A percentile compares a stretch with the other conserved stretches of the same genome.
Evolutionary conservation across 768 basidiomycete species (phyloP).

Genomic region (Podaxis sp.): DNA sequence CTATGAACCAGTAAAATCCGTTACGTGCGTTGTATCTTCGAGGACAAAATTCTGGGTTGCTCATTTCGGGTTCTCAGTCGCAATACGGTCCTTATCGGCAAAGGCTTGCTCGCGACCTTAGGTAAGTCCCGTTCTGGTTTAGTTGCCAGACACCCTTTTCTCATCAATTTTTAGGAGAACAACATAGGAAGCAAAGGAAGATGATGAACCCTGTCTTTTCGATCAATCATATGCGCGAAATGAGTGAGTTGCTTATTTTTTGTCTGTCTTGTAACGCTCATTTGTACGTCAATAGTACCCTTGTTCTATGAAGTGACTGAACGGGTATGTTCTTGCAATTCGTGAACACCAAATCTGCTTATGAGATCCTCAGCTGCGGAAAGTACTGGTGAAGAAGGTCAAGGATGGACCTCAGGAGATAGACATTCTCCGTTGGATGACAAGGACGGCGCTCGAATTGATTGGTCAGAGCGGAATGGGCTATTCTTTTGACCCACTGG

Average conservation of each 20-base stretch:
- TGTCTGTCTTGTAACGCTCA: background rate
- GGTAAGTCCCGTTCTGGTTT: constrained; percentile 12
- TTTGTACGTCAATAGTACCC: constrained; percentile 23
- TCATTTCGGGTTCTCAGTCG: background rate
- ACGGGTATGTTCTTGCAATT: constrained; percentile 16
- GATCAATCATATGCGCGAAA: constrained; percentile 30
- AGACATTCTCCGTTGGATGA: constrained; percentile 26
- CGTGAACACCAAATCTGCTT: background rate
- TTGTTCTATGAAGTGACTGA: constrained; percentile 26
- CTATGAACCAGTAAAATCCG: constrained; percentile 22
- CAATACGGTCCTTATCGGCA: constrained; percentile 16
- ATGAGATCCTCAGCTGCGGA: too few relatives aligned
- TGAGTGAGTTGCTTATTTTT: constrained; percentile 16
- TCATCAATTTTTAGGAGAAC: constrained; percentile 25
- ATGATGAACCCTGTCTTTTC: constrained; percentile 40
- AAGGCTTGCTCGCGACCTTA: constrained; percentile 20
- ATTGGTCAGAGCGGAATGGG: constrained; percentile 32
- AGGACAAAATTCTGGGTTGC: too few relatives aligned
- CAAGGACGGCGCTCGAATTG: constrained; percentile 29
- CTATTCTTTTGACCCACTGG: constrained; percentile 30
- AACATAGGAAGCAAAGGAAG: constrained; percentile 37
- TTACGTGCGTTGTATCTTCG: constrained; percentile 16
- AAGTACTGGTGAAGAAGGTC: constrained; percentile 17
- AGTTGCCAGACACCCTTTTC: too few relatives aligned
- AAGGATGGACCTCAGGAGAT: constrained; percentile 23